A percentile compares a stretch with the other conserved stretches of the same genome.
Evolutionary conservation across 148 eudicot genomes (phyloP).

Genomic region (Limonium bicolor): DNA sequence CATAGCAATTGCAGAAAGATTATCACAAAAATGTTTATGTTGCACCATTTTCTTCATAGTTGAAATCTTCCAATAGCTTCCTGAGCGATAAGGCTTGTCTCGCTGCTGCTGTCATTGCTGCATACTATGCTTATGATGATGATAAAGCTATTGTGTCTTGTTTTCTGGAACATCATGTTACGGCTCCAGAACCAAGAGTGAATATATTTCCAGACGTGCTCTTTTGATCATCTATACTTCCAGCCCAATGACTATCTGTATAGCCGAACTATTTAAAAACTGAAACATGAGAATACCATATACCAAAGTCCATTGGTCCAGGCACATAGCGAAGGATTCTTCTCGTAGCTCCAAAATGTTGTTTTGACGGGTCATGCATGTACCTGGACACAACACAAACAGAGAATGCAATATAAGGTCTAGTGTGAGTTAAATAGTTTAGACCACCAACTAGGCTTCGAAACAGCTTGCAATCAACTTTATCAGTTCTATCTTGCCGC

Average conservation of each 20-base stretch:
- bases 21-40: neutral
- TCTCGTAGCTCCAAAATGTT: conserved; percentile 5
- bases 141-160: neutral
- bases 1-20: neutral
- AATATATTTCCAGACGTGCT: neutral
- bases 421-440: too few species aligned
- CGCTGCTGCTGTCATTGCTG: too few species aligned
- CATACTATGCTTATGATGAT: neutral
- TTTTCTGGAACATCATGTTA: neutral
- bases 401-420: conserved; percentile 5
- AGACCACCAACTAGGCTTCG: too few species aligned
- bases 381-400: conserved; percentile 4
- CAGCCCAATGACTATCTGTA: neutral
- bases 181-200: neutral
- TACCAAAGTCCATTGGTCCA: too few species aligned
- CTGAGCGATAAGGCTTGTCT: neutral
- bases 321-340: neutral
- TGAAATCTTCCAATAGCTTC: neutral
- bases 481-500: too few species aligned
- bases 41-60: neutral
- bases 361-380: conserved; percentile 7
- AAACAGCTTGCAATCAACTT: too few species aligned
- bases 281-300: neutral
- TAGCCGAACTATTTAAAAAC: neutral
- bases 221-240: too few species aligned